Conservation (phyloP, 371 early-diverging fungal genomes). For the Apophysomyces trapeziformis region DNA sequence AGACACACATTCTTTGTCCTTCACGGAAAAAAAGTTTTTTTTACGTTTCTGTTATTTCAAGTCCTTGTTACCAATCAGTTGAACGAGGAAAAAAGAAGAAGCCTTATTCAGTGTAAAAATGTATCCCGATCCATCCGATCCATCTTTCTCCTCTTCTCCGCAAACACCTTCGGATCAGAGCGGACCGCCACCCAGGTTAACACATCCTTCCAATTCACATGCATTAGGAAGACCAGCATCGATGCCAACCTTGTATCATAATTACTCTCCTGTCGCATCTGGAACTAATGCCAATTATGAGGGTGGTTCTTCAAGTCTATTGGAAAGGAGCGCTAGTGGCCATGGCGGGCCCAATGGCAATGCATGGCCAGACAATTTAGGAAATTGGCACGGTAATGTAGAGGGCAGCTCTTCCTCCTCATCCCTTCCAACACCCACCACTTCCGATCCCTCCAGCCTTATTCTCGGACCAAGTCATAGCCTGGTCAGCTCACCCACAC, state of each 20-base stretch:
- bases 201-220: constrained; percentile 3
- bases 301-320: neutral
- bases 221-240: constrained; percentile 9
- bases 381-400: constrained; percentile 5
- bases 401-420: neutral
- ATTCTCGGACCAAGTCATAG: neutral
- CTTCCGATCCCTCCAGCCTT: neutral
- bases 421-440: neutral
- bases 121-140: constrained; percentile 5
- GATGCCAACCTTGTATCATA: constrained; percentile 4
- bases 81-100: neutral
- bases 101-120: neutral
- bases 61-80: neutral
- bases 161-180: neutral
- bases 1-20: neutral
- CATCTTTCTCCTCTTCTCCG: constrained; percentile 8
- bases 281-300: neutral
- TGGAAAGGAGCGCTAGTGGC: neutral
- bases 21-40: constrained; percentile 1
- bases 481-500: constrained; percentile 4
- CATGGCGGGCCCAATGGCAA: neutral
- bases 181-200: neutral
- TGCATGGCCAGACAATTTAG: constrained; percentile 8
- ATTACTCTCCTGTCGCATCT: neutral
- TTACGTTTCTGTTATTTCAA: neutral